Conservation (phyloP, 768 basidiomycete genomes). For the Naematelia aurantialba region DNA sequence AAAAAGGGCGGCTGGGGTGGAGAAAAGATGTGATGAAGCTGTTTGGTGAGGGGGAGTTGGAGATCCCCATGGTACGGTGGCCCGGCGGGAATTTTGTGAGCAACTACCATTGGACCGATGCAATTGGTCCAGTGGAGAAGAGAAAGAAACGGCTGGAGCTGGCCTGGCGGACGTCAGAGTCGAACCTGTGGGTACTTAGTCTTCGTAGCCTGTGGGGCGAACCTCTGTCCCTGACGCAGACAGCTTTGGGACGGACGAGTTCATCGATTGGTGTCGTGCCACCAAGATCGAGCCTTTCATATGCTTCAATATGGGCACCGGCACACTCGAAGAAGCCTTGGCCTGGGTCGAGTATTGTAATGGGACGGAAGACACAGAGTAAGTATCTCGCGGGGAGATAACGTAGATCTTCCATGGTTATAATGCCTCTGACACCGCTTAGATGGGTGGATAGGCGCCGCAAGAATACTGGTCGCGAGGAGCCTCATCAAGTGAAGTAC, state of each 20-base stretch:
- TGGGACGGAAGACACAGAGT: constrained; percentile 50
- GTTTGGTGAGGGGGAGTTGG: constrained; percentile 47
- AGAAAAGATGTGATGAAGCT: constrained; percentile 50
- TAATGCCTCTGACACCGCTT: no score
- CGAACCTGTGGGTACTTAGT: no score
- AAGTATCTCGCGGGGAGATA: no score
- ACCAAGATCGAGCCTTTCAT: constrained; percentile 59
- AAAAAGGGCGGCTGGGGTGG: constrained; percentile 53
- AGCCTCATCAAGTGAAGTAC: constrained; percentile 57
- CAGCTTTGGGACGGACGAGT: constrained; percentile 56
- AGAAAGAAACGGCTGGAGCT: constrained; percentile 60
- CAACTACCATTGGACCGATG: constrained; percentile 61
- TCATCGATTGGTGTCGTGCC: constrained; percentile 58
- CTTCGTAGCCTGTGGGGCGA: no score
- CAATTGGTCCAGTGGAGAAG: constrained; percentile 56
- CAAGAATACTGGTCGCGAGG: constrained; percentile 56
- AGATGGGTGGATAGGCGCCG: constrained; percentile 60
- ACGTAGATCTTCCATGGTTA: no score
- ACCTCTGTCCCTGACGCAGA: no score
- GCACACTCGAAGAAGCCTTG: constrained; percentile 59
- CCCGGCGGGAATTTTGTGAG: constrained; percentile 59
- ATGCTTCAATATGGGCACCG: constrained; percentile 62
- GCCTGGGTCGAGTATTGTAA: constrained; percentile 63
- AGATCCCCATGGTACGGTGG: constrained; percentile 55
- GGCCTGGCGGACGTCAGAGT: constrained; percentile 60